These are phyloP conservation scores for Heritiera fomes DNA, from an alignment of 345 rosid genomes.

Conservation along the genomic window DNA sequence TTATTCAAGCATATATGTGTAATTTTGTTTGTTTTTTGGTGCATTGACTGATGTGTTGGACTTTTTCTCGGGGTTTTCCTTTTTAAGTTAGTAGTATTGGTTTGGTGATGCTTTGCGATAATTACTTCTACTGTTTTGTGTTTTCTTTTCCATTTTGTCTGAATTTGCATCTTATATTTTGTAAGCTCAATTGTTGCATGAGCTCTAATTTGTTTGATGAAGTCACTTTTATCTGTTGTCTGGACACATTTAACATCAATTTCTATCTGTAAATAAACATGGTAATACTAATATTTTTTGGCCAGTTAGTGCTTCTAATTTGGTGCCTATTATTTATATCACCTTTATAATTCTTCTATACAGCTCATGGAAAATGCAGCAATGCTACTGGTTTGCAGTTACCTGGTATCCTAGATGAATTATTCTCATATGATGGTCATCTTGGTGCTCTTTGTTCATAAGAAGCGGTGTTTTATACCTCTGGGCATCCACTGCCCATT, in stretches of 20 bases:
- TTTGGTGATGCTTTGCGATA: too few species aligned
- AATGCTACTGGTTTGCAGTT: conserved; percentile 80
- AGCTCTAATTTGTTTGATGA: background rate
- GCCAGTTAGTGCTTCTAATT: background rate
- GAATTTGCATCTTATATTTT: background rate
- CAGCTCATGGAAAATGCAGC: conserved; percentile 61
- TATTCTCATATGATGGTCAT: conserved; percentile 86
- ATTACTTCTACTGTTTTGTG: background rate
- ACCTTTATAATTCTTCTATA: conserved; percentile 14
- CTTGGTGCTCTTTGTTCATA: conserved; percentile 69
- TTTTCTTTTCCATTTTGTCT: background rate
- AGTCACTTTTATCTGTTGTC: background rate
- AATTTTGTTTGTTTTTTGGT: background rate
- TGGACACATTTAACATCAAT: background rate
- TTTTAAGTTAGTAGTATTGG: background rate
- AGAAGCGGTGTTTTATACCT: conserved; percentile 65
- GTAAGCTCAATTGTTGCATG: background rate
- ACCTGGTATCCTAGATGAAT: conserved; percentile 80
- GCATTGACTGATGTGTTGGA: background rate
- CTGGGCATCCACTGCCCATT: conserved; percentile 93
- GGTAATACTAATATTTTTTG: background rate
- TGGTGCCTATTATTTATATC: background rate
- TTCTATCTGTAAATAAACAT: background rate
- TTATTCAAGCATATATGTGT: background rate
- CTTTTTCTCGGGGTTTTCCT: background rate